Base-by-base conservation (phyloP, 768 basidiomycete species). In the Rhodotorula sphaerocarpa region DNA sequence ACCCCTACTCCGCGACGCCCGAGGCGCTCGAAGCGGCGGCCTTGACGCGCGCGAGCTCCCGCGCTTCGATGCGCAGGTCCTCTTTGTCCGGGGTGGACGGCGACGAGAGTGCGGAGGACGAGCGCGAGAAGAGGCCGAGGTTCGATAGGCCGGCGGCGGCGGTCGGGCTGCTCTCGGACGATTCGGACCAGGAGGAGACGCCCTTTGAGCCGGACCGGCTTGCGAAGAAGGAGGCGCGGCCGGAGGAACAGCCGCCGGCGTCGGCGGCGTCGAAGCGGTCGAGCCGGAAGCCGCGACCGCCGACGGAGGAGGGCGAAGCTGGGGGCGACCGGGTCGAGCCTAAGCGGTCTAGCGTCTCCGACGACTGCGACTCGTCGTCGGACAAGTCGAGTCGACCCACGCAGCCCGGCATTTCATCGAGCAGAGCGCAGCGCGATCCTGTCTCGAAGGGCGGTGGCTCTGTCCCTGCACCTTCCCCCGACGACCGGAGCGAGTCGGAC, bases 1-100 rank as follows among this genome's bases (percentile, higher is more conserved):
- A 65, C 36, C 58, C 63, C 5, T 64, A 64, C 63, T 41, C 47
- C n/a, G n/a, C n/a, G 15, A 53, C 63, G 21, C 52, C 63, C 34
- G 58, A 58, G 1, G 58, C 63, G n/a, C 63, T 59, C 43, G 63
- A 50, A 2, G 30, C 47, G 2, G 57, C 41, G 5, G 41, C 42
- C 9, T 18, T 25, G n/a, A 20, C 2, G 43, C 55, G 3, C 5
- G 10, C 44, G 4, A 31, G n/a, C n/a, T n/a, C n/a, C n/a, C n/a
- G n/a, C n/a, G n/a, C n/a, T n/a, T n/a, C n/a, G n/a, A n/a, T n/a
- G n/a, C n/a, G n/a, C n/a, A n/a, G n/a, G n/a, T n/a, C n/a, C n/a
- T n/a, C n/a, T n/a, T n/a, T n/a, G n/a, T n/a, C n/a, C n/a, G n/a
- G n/a, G n/a, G n/a, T n/a, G n/a, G n/a, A n/a, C n/a, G n/a, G n/a